Evolutionary conservation across 306 rosid species (phyloP).

Genomic region (Cucumis hystrix): DNA sequence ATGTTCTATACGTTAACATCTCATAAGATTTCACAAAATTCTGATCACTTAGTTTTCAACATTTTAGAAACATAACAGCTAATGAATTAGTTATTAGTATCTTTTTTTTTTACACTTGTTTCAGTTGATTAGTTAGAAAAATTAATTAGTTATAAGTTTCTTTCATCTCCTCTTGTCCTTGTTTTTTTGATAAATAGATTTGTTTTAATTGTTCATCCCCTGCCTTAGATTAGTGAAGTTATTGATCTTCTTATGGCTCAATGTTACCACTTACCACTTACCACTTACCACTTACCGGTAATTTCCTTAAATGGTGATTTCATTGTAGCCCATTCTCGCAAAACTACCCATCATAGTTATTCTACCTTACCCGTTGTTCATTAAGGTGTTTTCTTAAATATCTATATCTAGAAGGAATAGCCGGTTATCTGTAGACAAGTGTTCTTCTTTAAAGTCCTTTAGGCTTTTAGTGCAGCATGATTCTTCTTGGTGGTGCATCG

Average conservation of each 20-base stretch:
- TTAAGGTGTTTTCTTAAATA: not conserved
- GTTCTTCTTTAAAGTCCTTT: not conserved
- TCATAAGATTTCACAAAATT: not conserved
- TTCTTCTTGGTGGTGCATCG: not conserved
- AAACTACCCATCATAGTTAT: not conserved
- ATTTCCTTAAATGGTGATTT: not conserved
- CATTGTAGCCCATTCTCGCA: not conserved
- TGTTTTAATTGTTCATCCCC: not conserved
- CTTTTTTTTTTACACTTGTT: not conserved
- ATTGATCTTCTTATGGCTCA: no score
- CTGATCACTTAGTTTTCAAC: not conserved
- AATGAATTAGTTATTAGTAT: not conserved
- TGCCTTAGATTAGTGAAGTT: slow-evolving; percentile 6
- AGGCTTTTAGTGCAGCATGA: not conserved
- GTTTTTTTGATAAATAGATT: not conserved
- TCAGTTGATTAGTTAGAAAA: not conserved
- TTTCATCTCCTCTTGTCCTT: not conserved
- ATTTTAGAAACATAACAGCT: not conserved
- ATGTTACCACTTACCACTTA: not conserved
- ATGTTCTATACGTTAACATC: not conserved
- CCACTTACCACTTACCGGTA: not conserved
- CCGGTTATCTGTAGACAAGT: not conserved
- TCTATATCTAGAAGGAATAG: not conserved
- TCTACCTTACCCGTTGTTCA: not conserved
- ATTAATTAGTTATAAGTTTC: not conserved